Base-by-base conservation (phyloP, 2,329 filamentous ascomycete genomes). In the Stachybotrys elegans region DNA sequence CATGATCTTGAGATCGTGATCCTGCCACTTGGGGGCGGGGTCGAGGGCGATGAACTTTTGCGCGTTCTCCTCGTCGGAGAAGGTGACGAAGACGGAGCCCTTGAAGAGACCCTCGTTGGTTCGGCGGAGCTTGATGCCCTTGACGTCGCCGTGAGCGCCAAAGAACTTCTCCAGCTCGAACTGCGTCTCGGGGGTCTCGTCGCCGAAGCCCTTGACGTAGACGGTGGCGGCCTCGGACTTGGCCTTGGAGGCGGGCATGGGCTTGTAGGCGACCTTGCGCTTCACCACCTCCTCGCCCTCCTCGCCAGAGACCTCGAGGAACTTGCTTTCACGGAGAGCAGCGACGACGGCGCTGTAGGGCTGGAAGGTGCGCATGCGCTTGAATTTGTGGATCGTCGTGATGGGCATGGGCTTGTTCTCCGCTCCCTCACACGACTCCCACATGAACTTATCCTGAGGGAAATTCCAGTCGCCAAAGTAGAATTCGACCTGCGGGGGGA, bases 91-190 rank as follows among this genome's bases (percentile, higher is more conserved):
- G 46, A 95, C 88, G 54, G 89, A 95, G 55, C 92, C 90, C 78
- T 98, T 98, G 83, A 97, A 98, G 42, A 77, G 70, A 57, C 82
- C 83, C 48, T 83, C 72, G 35, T 77, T 74, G 40, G 73, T 75
- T 53, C 93, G 89, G 54, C 94, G 88, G 50, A 98, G 85, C 60
- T 92, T 91, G 49, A 98, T 84, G 38, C 84, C 80, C 58, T 87
- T 88, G 56, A 88, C 79, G 23, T 86, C 76, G 38, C 91, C 92
- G 62, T 83, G 91, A 46, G 84, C 78, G 44, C 83, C 76, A 65
- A 97, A 95, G 73, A 95, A 96, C 48, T 83, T 83, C 72, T 98
- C 93, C 45, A 98, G 84, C 51, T 96, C 89, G 63, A 95, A 89
- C 67, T 97, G 93, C 22, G 90, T 92, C 48, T 81, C 84, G 11